Conservation (phyloP, 441 rosid species). For the Viola pubescens region DNA sequence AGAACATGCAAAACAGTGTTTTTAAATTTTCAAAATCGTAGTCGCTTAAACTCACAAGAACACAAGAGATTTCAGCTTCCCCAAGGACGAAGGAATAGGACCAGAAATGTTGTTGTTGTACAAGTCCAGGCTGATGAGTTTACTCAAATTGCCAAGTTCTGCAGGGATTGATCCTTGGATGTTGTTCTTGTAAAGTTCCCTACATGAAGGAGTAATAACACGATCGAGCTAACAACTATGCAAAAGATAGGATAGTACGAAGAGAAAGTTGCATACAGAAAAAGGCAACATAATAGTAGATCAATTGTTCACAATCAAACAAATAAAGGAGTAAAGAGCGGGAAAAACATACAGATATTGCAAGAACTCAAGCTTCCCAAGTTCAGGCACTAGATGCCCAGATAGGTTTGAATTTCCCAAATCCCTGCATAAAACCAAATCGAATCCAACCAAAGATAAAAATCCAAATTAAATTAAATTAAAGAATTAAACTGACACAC, state of each 20-base stretch:
- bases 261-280: not conserved
- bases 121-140: conserved; percentile 87
- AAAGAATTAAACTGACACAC: not conserved
- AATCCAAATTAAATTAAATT: not conserved
- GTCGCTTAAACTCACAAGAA: conserved; percentile 56
- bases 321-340: not conserved
- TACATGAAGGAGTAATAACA: conserved; percentile 18
- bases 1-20: not conserved
- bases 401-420: conserved; percentile 82
- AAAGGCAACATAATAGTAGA: no score
- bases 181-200: conserved; percentile 91
- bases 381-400: conserved; percentile 81
- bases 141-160: conserved; percentile 77
- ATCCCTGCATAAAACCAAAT: conserved; percentile 45
- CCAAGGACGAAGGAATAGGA: conserved; percentile 60
- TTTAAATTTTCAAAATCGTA: conserved; percentile 6
- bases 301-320: no score
- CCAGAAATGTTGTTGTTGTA: conserved; percentile 85
- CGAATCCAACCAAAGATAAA: not conserved
- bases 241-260: not conserved
- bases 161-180: conserved; percentile 74
- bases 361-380: conserved; percentile 78
- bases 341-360: conserved; percentile 69
- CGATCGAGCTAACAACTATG: not conserved
- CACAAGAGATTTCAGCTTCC: conserved; percentile 80